Evolutionary conservation across 2,329 filamentous ascomycete genomes (phyloP), one percentile per base, ranked within the genome.

Genomic region (Dothistroma septosporum): DNA sequence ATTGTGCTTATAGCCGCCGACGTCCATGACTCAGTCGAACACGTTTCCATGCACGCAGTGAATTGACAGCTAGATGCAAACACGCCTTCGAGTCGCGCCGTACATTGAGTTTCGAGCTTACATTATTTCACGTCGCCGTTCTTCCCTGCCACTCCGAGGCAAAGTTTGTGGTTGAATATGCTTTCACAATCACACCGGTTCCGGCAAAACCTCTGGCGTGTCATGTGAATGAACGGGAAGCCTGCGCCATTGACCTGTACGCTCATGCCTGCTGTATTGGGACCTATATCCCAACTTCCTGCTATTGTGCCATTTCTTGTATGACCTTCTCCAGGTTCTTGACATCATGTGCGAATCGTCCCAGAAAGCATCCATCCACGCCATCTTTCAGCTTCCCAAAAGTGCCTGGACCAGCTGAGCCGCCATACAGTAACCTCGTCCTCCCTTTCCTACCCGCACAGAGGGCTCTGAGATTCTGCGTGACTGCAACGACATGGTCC

Each of bases 331-430:
- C 81, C 66, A 95, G 86, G 56, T 87, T 87, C 37, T 83, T 82
- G 9, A 89, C 82, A 70, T 93, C 86, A 76, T 95, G 91, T 12
- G 86, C 91, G 73, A 94, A 95, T 31, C 91, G 78, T 0, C 91
- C 91, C 59, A 95, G 73, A 69, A 94, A 94, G 74, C 94, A 78
- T 0, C 90, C 91, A 76, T 95, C 91, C 12, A 93, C 85, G 0
- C 85, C 87, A 24, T 84, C 81, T 58, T 83, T 85, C 63, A 94
- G 77, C 66, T 81, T 82, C 66, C 79, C 80, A 76, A 89, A 95
- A 52, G 92, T 80, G 0, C 91, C 91, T 1, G 90, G 89, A 0
- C 90, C 90, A 11, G 91, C 91, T 73, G 89, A 92, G 1, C 91
- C 91, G 0, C 91, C 91, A 73, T 95, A 96, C 19, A 95, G 73